phyloP scores from a whole-genome alignment of 2,329 filamentous ascomycete genomes.

The Fusarium protoensiforme region DNA sequence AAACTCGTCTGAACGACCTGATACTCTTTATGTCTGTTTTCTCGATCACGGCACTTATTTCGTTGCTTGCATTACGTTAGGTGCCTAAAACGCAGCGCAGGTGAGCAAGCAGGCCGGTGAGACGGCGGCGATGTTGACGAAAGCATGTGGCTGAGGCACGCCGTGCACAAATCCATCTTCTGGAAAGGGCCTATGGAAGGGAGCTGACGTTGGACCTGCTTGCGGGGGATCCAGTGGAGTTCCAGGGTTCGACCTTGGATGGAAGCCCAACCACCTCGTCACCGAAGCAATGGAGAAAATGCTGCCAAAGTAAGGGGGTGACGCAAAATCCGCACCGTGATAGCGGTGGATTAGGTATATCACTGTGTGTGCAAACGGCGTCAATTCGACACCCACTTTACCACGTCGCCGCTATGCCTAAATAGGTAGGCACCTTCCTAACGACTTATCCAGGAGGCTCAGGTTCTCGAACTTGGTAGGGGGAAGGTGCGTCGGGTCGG shows the following conservation, averaged over 20 bases:
- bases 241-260: neutral
- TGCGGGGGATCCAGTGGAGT: conserved; percentile 8
- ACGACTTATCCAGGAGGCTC: conserved; percentile 8
- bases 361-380: neutral
- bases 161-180: neutral
- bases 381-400: neutral
- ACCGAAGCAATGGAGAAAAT: neutral
- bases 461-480: conserved; percentile 31
- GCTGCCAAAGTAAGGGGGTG: conserved; percentile 8
- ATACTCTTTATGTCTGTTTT: neutral
- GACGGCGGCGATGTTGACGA: neutral
- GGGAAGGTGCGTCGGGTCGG: conserved; percentile 26
- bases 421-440: conserved; percentile 2
- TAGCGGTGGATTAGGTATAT: neutral
- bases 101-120: neutral
- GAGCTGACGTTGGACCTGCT: conserved; percentile 1
- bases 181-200: conserved; percentile 2
- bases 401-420: neutral
- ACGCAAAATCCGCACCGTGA: neutral
- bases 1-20: neutral
- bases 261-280: conserved; percentile 6
- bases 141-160: neutral
- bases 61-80: neutral
- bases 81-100: neutral
- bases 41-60: neutral